Conservation (phyloP, 495 filamentous ascomycete genomes). For the Podospora tetraspora region DNA sequence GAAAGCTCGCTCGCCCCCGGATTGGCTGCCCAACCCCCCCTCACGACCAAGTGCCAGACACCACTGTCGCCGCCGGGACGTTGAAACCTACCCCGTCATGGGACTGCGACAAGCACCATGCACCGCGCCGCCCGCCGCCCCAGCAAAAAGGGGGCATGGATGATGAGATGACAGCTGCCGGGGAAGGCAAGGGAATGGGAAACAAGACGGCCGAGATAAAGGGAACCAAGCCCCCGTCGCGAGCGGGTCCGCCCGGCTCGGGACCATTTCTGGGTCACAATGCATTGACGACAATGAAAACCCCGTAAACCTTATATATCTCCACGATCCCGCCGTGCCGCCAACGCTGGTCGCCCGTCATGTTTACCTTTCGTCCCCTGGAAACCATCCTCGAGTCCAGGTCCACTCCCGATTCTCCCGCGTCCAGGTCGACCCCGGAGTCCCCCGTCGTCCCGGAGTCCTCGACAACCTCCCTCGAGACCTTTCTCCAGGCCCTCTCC, state of each 20-base stretch:
- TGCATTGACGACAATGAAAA: not conserved
- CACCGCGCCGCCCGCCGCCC: not conserved
- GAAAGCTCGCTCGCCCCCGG: not conserved
- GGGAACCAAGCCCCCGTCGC: not conserved
- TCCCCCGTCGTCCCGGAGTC: not conserved
- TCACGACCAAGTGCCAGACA: not conserved
- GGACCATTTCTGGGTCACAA: not conserved
- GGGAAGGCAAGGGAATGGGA: not conserved
- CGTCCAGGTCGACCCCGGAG: conserved; percentile 2
- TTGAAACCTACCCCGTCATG: conserved; percentile 4
- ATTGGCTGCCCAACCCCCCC: not conserved
- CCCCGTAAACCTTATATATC: not conserved
- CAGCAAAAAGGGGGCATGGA: not conserved
- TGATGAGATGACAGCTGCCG: not conserved
- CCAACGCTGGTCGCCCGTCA: not conserved
- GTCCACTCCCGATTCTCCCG: not conserved
- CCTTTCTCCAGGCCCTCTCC: conserved; percentile 6
- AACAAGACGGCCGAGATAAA: not conserved
- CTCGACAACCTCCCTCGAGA: not conserved
- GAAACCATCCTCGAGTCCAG: conserved; percentile 20
- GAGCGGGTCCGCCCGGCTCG: not conserved
- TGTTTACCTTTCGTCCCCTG: conserved; percentile 13
- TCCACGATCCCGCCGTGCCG: not conserved
- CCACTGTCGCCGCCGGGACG: not conserved
- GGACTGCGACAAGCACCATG: not conserved